A percentile compares a stretch with the other conserved stretches of the same genome.
phyloP scores from a whole-genome alignment of 371 early-diverging fungal species.

The Apophysomyces ossiformis region DNA sequence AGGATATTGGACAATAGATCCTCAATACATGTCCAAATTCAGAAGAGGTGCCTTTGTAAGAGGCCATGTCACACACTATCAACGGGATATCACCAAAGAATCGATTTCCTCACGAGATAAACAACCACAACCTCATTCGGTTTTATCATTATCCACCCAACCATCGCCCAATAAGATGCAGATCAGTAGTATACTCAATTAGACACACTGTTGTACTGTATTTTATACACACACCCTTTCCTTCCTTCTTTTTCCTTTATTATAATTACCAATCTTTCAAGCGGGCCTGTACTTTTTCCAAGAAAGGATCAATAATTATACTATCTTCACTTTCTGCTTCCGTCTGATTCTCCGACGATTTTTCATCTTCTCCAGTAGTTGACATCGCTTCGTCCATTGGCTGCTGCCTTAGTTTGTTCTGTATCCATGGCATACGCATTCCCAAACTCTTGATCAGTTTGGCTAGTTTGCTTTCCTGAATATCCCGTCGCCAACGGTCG shows the following conservation, averaged over 20 bases:
- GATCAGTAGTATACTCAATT: constrained; percentile 5
- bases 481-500: constrained; percentile 76
- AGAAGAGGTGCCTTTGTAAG: constrained; percentile 39
- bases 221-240: not conserved
- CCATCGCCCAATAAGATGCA: constrained; percentile 4
- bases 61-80: constrained; percentile 24
- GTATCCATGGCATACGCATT: constrained; percentile 80
- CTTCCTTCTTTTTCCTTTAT: not conserved
- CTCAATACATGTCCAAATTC: constrained; percentile 36
- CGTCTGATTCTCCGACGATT: not conserved
- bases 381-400: not conserved
- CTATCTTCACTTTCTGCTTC: not conserved
- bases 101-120: not conserved
- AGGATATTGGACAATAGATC: constrained; percentile 65
- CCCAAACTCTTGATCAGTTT: constrained; percentile 74
- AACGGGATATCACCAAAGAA: not conserved
- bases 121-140: not conserved
- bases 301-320: constrained; percentile 23
- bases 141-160: not conserved
- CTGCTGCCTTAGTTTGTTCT: constrained; percentile 21
- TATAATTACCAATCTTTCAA: constrained; percentile 23
- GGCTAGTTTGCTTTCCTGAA: constrained; percentile 66
- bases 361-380: not conserved
- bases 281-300: constrained; percentile 21
- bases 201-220: not conserved